Conservation (phyloP, 2,329 filamentous ascomycete genomes). For the Trichophyton simii region DNA sequence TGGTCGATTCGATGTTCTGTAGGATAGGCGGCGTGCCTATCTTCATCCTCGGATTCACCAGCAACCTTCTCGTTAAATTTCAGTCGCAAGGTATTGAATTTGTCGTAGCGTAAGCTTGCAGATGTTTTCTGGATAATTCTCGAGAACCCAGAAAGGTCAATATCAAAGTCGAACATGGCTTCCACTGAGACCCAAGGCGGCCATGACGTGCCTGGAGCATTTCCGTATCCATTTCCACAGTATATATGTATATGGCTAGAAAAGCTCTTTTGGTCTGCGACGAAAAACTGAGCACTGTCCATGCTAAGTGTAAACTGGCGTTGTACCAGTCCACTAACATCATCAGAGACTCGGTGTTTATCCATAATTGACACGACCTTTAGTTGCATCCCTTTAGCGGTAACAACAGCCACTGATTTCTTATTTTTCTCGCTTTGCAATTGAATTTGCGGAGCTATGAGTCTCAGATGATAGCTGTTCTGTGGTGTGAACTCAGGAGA, state of each 20-base stretch:
- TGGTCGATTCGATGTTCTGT: constrained; percentile 75
- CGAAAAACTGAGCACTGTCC: constrained; percentile 97
- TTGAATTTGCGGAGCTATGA: constrained; percentile 96
- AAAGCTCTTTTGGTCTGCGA: constrained; percentile 87
- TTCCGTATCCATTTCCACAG: constrained; percentile 84
- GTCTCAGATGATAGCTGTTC: constrained; percentile 84
- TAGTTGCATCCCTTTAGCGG: constrained; percentile 93
- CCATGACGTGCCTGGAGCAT: constrained; percentile 74
- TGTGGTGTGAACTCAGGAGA: constrained; percentile 78
- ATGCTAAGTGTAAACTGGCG: constrained; percentile 87
- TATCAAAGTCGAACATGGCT: constrained; percentile 92
- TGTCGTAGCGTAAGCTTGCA: constrained; percentile 86
- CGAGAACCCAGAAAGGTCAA: constrained; percentile 94
- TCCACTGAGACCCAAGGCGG: constrained; percentile 97
- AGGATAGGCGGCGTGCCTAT: constrained; percentile 37
- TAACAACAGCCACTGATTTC: constrained; percentile 91
- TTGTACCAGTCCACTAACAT: constrained; percentile 89
- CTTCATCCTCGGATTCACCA: constrained; percentile 33
- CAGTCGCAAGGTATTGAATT: constrained; percentile 90
- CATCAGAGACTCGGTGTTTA: constrained; percentile 80
- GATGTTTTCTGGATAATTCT: constrained; percentile 95
- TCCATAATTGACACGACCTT: constrained; percentile 98
- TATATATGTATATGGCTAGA: constrained; percentile 82
- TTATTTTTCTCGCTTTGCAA: constrained; percentile 96
- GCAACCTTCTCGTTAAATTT: constrained; percentile 95